Evolutionary conservation across 257 asterid genomes (phyloP).

Genomic region (Ajuga chamaepitys): DNA sequence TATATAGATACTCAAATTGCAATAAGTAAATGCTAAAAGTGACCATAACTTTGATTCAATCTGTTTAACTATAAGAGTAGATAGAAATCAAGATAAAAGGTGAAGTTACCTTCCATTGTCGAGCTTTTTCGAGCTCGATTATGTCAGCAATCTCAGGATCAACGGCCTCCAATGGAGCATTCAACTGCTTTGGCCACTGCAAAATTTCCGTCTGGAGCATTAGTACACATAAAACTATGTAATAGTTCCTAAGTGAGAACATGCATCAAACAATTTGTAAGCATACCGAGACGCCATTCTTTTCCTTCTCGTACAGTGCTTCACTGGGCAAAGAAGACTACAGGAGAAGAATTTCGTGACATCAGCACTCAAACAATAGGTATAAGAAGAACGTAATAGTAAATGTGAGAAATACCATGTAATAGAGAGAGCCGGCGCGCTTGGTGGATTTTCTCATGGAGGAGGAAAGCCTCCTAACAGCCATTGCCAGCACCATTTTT

Average conservation of each 20-base stretch:
- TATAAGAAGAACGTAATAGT: background rate
- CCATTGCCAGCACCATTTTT: conserved; percentile 83
- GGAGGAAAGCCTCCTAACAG: conserved; percentile 68
- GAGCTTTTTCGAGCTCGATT: conserved; percentile 82
- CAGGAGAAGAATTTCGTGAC: background rate
- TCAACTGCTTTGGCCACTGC: conserved; percentile 84
- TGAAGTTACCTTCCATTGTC: conserved; percentile 82
- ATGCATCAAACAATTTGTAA: conserved; percentile 6
- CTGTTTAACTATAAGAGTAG: background rate
- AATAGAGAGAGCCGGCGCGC: conserved; percentile 60
- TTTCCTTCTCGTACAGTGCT: conserved; percentile 81
- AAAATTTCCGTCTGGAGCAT: conserved; percentile 3
- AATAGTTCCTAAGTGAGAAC: background rate
- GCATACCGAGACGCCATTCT: conserved; percentile 63
- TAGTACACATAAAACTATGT: background rate
- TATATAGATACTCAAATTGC: background rate
- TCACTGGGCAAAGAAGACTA: conserved; percentile 74
- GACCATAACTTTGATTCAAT: background rate
- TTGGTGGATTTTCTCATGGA: conserved; percentile 54
- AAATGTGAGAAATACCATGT: conserved; percentile 40
- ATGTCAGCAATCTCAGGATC: conserved; percentile 87
- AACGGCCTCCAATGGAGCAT: conserved; percentile 61
- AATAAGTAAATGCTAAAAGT: background rate
- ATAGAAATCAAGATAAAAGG: background rate
- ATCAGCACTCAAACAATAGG: background rate